Conservation (phyloP, 805 yeast species). For the Starmera caribaea region DNA sequence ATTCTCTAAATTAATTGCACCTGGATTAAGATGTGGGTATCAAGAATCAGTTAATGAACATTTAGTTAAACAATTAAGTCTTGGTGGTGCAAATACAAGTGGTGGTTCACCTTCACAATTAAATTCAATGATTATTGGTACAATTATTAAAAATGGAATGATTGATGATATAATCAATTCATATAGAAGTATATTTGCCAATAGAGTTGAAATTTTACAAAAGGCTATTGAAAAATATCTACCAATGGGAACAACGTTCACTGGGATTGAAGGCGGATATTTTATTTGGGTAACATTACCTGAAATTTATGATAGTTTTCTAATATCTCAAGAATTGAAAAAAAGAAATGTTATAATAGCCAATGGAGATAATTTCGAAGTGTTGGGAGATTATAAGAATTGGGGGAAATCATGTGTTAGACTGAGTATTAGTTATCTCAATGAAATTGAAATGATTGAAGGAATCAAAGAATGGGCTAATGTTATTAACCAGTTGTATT, state of each 20-base stretch:
- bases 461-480: conserved; percentile 45
- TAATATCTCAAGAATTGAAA: conserved; percentile 19
- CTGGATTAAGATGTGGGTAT: conserved; percentile 85
- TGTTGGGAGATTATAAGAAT: conserved; percentile 14
- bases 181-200: conserved; percentile 35
- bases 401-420: conserved; percentile 31
- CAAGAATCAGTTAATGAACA: conserved; percentile 62
- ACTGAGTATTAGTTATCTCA: conserved; percentile 49
- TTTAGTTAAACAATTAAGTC: conserved; percentile 52
- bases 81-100: conserved; percentile 75
- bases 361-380: conserved; percentile 73
- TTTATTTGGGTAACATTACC: conserved; percentile 73
- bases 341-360: conserved; percentile 53
- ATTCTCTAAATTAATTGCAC: conserved; percentile 76
- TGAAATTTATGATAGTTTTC: conserved; percentile 28
- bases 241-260: conserved; percentile 45
- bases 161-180: conserved; percentile 38
- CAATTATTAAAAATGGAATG: conserved; percentile 45
- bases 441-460: conserved; percentile 33
- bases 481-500: too few species aligned
- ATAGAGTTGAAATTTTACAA: conserved; percentile 37
- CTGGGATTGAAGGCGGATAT: conserved; percentile 80
- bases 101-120: conserved; percentile 90
- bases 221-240: conserved; percentile 34
- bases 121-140: conserved; percentile 59